phyloP scores from a whole-genome alignment of 225 moss, liverwort and hornwort genomes.

The Physcomitrium patens region DNA sequence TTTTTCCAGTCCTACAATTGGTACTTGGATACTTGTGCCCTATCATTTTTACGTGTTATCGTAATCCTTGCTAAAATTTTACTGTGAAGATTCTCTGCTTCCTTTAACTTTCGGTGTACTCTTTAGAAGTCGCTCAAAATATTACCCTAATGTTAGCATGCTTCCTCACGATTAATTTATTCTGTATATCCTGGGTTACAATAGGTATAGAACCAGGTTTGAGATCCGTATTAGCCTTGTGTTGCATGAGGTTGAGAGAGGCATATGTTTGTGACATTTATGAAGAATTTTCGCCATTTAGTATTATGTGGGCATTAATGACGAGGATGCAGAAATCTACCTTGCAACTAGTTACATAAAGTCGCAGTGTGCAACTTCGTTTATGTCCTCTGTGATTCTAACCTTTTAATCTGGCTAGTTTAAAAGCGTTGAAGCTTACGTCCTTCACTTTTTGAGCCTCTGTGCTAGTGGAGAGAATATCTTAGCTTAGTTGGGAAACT shows the following conservation, averaged over 20 bases:
- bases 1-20: background rate
- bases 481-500: background rate
- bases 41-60: constrained; percentile 11
- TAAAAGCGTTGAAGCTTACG: background rate
- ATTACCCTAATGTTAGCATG: background rate
- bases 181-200: background rate
- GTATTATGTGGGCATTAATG: background rate
- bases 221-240: background rate
- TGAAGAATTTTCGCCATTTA: too few species aligned
- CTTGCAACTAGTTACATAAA: background rate
- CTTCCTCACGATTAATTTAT: background rate
- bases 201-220: background rate
- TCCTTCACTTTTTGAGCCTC: background rate
- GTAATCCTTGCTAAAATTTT: background rate
- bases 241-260: background rate
- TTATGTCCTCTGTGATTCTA: too few species aligned
- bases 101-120: background rate
- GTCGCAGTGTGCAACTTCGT: constrained; percentile 3
- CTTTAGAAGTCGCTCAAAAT: background rate
- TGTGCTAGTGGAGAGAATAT: background rate
- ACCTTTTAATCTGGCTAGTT: background rate
- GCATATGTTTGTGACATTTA: background rate
- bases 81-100: background rate
- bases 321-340: background rate
- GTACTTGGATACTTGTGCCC: background rate